A percentile compares a stretch with the other conserved stretches of the same genome.
These are phyloP conservation scores for Astrothelium macrocarpum DNA, from an alignment of 495 filamentous ascomycete species.

Conservation along the genomic window DNA sequence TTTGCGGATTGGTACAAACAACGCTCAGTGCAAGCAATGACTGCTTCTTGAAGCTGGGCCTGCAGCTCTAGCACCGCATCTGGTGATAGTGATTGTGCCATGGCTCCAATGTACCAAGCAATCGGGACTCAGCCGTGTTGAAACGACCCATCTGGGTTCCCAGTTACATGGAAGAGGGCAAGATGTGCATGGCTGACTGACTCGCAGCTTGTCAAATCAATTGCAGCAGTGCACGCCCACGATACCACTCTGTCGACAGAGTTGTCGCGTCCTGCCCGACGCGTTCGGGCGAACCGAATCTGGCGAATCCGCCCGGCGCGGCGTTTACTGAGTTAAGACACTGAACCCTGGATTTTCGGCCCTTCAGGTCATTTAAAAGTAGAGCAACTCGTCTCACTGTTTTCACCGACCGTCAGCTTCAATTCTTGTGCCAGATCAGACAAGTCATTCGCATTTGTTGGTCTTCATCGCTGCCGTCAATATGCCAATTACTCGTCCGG, in stretches of 20 bases:
- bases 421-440: too few relatives aligned
- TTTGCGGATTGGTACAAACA: conserved; percentile 95
- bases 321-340: too few relatives aligned
- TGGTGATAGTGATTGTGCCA: conserved; percentile 18
- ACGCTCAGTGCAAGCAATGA: conserved; percentile 83
- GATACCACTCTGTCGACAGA: too few relatives aligned
- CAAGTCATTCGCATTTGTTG: too few relatives aligned
- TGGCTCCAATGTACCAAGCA: not conserved
- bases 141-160: too few relatives aligned
- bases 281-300: not conserved
- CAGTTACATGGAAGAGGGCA: too few relatives aligned
- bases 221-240: too few relatives aligned
- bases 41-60: conserved; percentile 66
- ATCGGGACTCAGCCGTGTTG: too few relatives aligned
- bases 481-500: conserved; percentile 55
- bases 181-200: too few relatives aligned
- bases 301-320: too few relatives aligned
- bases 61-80: conserved; percentile 39
- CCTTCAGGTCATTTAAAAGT: not conserved
- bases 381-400: not conserved
- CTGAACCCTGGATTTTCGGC: not conserved
- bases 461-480: conserved; percentile 9
- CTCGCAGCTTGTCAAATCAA: too few relatives aligned
- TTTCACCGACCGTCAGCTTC: not conserved
- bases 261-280: not conserved